Evolutionary conservation across 2,329 filamentous ascomycete species (phyloP).

Genomic region (Fusarium albidum): DNA sequence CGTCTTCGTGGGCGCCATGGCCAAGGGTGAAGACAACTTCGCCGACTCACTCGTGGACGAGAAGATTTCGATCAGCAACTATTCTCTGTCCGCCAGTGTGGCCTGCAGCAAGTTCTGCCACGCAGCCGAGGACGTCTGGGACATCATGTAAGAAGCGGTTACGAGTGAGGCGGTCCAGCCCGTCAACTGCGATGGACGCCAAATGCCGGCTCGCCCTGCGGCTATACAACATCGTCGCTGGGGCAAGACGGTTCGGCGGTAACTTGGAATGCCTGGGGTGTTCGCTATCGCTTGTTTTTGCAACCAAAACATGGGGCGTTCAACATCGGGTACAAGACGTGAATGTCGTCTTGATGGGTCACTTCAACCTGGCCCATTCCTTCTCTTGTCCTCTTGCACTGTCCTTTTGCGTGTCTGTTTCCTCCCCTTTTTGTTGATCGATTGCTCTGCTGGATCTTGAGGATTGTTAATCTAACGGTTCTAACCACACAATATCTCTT

Average conservation of each 20-base stretch:
- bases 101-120: conserved; percentile 99
- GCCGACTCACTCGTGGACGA: conserved; percentile 95
- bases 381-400: conserved; percentile 31
- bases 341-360: conserved; percentile 62
- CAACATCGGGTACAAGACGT: conserved; percentile 78
- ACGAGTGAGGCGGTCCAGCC: conserved; percentile 17
- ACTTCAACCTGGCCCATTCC: conserved; percentile 70
- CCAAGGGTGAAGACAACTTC: conserved; percentile 94
- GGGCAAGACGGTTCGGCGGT: conserved; percentile 52
- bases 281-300: conserved; percentile 83
- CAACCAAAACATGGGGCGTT: conserved; percentile 85
- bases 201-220: conserved; percentile 50
- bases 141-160: conserved; percentile 73
- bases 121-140: conserved; percentile 95
- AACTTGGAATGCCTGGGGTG: conserved; percentile 72
- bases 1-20: conserved; percentile 98
- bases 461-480: conserved; percentile 18
- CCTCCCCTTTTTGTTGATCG: conserved; percentile 11
- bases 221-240: conserved; percentile 78
- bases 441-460: neutral
- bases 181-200: conserved; percentile 33
- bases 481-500: conserved; percentile 23
- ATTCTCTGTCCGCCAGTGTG: conserved; percentile 94
- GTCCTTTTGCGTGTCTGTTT: conserved; percentile 25
- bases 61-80: conserved; percentile 98